Conservation (phyloP, 139 green algal species). For the Edaphochlamys debaryana region DNA sequence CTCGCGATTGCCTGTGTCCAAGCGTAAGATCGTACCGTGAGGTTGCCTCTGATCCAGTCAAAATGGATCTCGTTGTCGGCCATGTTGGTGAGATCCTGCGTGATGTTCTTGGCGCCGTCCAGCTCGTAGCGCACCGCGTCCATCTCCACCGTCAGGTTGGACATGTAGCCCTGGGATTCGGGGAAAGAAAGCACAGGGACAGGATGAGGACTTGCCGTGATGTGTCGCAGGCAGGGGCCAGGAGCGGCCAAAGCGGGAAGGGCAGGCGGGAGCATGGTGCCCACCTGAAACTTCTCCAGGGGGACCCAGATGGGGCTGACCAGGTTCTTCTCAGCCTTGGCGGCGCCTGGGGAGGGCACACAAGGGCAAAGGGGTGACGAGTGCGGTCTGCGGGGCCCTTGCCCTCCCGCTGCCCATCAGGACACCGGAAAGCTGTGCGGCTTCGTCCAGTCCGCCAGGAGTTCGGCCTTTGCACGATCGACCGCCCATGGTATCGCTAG, state of each 20-base stretch:
- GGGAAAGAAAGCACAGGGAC: no score
- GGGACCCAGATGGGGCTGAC: not conserved
- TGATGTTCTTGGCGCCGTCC: conserved; percentile 3
- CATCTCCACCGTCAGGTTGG: not conserved
- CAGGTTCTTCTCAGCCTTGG: not conserved
- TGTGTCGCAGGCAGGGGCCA: no score
- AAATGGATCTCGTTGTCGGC: conserved; percentile 22
- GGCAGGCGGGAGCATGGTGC: no score
- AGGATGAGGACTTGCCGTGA: no score
- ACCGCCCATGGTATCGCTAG: no score
- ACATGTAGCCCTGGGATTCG: not conserved
- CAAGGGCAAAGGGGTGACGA: no score
- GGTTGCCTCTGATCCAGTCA: not conserved
- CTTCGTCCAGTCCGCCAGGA: no score
- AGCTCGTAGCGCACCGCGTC: not conserved
- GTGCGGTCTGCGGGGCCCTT: no score
- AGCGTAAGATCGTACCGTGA: not conserved
- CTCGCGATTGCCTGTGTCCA: not conserved
- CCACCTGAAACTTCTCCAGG: not conserved
- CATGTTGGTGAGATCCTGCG: not conserved
- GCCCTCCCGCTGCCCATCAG: no score
- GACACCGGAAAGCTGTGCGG: no score
- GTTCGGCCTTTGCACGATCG: no score
- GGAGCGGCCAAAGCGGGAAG: no score
- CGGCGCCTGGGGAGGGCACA: conserved; percentile 4